Conservation (phyloP, 495 filamentous ascomycete genomes). For the Pyronema domesticum region DNA sequence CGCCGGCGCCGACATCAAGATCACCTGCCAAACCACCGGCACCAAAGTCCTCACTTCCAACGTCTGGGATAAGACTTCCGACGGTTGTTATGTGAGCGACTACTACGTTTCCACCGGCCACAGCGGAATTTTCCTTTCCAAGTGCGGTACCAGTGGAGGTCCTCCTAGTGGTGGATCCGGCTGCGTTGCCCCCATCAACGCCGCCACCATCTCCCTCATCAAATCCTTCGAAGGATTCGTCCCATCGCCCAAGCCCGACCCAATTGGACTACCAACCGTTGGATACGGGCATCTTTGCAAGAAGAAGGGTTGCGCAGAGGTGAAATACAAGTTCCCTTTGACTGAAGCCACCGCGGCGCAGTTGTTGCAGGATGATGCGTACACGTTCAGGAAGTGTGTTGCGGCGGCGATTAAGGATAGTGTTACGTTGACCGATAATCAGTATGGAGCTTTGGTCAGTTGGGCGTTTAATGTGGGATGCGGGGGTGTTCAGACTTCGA, state of each 20-base stretch:
- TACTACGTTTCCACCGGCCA: constrained; percentile 16
- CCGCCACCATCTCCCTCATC: constrained; percentile 27
- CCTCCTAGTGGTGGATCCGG: constrained; percentile 11
- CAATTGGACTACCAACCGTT: constrained; percentile 32
- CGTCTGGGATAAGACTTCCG: constrained; percentile 21
- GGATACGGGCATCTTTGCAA: constrained; percentile 37
- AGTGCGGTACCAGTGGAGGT: constrained; percentile 6
- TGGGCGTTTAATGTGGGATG: constrained; percentile 37
- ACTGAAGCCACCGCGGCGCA: constrained; percentile 27
- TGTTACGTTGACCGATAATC: constrained; percentile 31
- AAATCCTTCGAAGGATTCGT: constrained; percentile 29
- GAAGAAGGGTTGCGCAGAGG: constrained; percentile 28
- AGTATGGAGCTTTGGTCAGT: constrained; percentile 34
- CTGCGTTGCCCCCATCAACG: constrained; percentile 25
- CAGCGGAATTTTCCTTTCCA: constrained; percentile 6
- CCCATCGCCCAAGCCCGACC: constrained; percentile 26
- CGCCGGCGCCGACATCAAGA: constrained; percentile 10
- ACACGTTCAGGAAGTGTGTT: constrained; percentile 25
- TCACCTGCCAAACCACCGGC: constrained; percentile 17
- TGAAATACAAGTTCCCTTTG: constrained; percentile 31
- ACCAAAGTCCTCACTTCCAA: constrained; percentile 4
- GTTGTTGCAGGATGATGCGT: constrained; percentile 30
- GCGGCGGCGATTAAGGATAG: constrained; percentile 24
- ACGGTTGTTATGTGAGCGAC: constrained; percentile 21
- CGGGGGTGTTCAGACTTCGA: constrained; percentile 28